Percentiles rank a stretch among this genome's conserved stretches.
These are phyloP conservation scores for Saccharomycopsis malanga DNA, from an alignment of 805 yeast genomes.

Conservation along the genomic window DNA sequence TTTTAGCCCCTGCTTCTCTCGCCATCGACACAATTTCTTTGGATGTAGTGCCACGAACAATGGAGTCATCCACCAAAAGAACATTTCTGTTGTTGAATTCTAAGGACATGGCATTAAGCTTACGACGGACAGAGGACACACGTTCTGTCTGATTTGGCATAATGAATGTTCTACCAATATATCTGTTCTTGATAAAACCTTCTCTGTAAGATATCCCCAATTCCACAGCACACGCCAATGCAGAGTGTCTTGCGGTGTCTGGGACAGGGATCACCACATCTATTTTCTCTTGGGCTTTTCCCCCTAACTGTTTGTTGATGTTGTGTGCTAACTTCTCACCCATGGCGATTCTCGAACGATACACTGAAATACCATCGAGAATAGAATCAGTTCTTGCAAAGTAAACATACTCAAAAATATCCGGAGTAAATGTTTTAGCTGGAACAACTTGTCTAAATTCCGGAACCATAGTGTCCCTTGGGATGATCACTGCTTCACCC, in stretches of 20 bases:
- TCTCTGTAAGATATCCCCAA: constrained; percentile 84
- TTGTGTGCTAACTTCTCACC: constrained; percentile 81
- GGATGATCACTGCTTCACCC: constrained; percentile 94
- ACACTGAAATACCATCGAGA: constrained; percentile 93
- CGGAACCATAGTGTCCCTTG: constrained; percentile 65
- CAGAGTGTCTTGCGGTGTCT: constrained; percentile 95
- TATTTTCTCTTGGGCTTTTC: constrained; percentile 46
- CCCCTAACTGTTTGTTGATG: constrained; percentile 41
- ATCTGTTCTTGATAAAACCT: constrained; percentile 94
- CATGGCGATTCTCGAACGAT: constrained; percentile 88
- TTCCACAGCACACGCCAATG: constrained; percentile 81
- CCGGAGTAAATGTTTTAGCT: constrained; percentile 78
- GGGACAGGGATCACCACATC: constrained; percentile 98
- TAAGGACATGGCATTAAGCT: constrained; percentile 91
- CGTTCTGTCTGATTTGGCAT: constrained; percentile 98
- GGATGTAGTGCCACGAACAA: constrained; percentile 96
- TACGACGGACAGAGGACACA: constrained; percentile 87
- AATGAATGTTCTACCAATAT: constrained; percentile 95
- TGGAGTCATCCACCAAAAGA: constrained; percentile 90
- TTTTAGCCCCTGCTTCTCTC: constrained; percentile 94
- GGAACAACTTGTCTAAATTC: constrained; percentile 84
- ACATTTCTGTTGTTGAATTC: constrained; percentile 85
- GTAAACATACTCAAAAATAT: constrained; percentile 93
- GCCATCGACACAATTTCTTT: constrained; percentile 97
- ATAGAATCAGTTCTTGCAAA: constrained; percentile 98